Evolutionary conservation across 2,329 filamentous ascomycete genomes (phyloP), one percentile per base, ranked within the genome.

Genomic region (Aspergillus sp.): DNA sequence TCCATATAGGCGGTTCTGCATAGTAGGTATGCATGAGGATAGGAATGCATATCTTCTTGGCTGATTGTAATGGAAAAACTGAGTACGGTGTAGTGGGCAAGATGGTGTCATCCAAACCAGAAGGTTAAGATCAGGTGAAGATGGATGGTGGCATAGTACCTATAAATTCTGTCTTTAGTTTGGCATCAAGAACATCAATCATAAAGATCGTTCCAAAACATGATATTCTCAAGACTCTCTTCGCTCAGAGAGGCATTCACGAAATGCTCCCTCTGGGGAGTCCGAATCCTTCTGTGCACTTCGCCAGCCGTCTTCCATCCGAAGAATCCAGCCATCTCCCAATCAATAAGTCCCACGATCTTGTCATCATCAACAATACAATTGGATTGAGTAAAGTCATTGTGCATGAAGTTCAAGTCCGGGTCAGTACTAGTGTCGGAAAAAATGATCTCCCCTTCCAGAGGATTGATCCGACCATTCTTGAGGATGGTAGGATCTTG

Each of bases 281-380:
- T 58, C 45, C 62, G 52, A 17, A 60, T 56, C 41, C 34, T 49
- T 21, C 55, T 53, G 38, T 67, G 61, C 14, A 67, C 54, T 47
- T 61, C 54, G 2, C 54, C 58, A 6, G 63, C 64, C 0, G 58
- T 59, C 44, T 61, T 65, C 65, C 61, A 68, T 4, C 65, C 63
- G 52, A 66, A 65, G 38, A 53, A 74, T 1, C 73, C 72, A 38
- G 73, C 72, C 71, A 75, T 75, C 58, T 76, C 73, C 72, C 71
- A 76, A 50, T 75, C 70, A 50, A 74, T 53, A 19, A 77, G 58
- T 4, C 68, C 73, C 1, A 75, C 67, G 40, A 77, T 72, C 54
- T 52, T 71, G 53, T 66, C 69, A 48, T 71, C 57, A 38, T 74
- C 58, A 4, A 76, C 71, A 29, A 75, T 74, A 52, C 52, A 63